These are phyloP conservation scores for Dryas alaskensis DNA, from an alignment of 306 rosid genomes.

Conservation along the genomic window DNA sequence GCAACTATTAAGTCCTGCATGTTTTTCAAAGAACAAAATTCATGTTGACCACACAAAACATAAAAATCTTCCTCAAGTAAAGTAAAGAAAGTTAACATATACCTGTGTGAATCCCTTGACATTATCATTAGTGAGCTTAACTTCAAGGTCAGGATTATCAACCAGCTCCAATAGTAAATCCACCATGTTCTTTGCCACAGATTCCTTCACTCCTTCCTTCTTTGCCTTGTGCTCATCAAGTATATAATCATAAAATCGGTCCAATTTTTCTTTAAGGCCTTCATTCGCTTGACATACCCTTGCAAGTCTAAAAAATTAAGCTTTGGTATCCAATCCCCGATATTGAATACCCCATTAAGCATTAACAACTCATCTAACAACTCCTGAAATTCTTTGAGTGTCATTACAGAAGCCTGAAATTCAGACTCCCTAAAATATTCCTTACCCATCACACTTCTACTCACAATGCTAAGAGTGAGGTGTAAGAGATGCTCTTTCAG, in stretches of 20 bases:
- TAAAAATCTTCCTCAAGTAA: no score
- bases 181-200: conserved; percentile 30
- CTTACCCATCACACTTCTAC: conserved; percentile 32
- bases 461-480: conserved; percentile 19
- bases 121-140: conserved; percentile 19
- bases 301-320: conserved; percentile 36
- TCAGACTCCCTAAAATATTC: conserved; percentile 21
- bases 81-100: neutral
- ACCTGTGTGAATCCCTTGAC: conserved; percentile 35
- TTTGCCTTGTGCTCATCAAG: conserved; percentile 25
- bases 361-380: conserved; percentile 28
- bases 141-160: conserved; percentile 31
- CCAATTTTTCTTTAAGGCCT: conserved; percentile 24
- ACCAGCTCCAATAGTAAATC: conserved; percentile 27
- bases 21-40: no score
- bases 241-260: conserved; percentile 19
- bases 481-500: conserved; percentile 20
- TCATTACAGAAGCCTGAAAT: conserved; percentile 2
- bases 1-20: conserved; percentile 27
- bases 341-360: conserved; percentile 28
- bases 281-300: conserved; percentile 32
- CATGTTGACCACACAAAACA: no score
- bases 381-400: conserved; percentile 13
- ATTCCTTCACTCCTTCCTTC: conserved; percentile 13
- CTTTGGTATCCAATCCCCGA: conserved; percentile 41